Conservation (phyloP, 73 alveolate genomes). For the Chromera velia region DNA sequence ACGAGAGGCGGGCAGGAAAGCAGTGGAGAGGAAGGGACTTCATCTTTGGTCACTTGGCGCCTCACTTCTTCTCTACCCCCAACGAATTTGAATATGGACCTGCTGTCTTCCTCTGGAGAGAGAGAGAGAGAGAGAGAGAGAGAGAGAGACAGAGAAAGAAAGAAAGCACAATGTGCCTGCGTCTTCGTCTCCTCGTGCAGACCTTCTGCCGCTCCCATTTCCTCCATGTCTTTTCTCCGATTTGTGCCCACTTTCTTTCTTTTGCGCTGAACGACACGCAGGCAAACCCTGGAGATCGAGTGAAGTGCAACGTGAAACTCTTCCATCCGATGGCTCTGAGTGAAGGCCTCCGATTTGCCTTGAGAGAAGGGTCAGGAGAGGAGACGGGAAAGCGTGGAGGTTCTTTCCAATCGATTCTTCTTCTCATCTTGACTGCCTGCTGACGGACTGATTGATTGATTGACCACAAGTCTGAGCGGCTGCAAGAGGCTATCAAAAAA, state of each 20-base stretch:
- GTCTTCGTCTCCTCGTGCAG: not conserved
- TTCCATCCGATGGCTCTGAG: slow-evolving; percentile 62
- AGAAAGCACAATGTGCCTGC: not conserved
- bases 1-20: too few relatives aligned
- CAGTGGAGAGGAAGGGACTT: too few relatives aligned
- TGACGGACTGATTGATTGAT: too few relatives aligned
- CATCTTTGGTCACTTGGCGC: not conserved
- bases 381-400: too few relatives aligned
- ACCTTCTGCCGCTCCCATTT: slow-evolving; percentile 38
- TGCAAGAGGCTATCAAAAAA: too few relatives aligned
- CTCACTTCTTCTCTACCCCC: not conserved
- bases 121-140: too few relatives aligned
- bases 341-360: slow-evolving; percentile 76
- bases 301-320: slow-evolving; percentile 58
- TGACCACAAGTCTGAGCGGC: too few relatives aligned
- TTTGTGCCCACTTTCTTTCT: slow-evolving; percentile 21
- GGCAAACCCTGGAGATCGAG: slow-evolving; percentile 86
- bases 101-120: too few relatives aligned
- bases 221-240: slow-evolving; percentile 32
- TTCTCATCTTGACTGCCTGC: too few relatives aligned
- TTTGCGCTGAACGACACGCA: slow-evolving; percentile 30
- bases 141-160: not conserved
- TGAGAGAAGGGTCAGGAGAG: slow-evolving; percentile 84
- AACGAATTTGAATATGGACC: too few relatives aligned
- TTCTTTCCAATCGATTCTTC: too few relatives aligned